These are phyloP conservation scores for Solanum megistacrolobum DNA, from an alignment of 257 asterid species.

Conservation along the genomic window DNA sequence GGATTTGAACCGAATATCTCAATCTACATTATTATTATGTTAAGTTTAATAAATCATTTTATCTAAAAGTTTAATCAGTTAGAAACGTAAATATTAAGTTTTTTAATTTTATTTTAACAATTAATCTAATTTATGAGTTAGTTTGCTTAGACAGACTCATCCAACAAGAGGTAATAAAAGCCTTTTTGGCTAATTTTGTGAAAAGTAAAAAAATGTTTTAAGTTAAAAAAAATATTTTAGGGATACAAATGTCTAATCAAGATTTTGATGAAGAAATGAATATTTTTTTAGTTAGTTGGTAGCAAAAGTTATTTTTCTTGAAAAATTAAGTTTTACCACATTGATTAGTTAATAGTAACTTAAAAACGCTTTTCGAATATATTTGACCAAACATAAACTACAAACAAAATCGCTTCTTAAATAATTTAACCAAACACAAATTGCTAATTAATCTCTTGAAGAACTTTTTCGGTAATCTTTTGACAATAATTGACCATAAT, in stretches of 20 bases:
- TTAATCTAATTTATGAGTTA: neutral
- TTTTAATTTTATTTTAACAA: neutral
- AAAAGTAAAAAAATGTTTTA: neutral
- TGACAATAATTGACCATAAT: too few species aligned
- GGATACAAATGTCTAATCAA: neutral
- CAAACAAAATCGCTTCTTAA: neutral
- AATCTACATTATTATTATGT: neutral
- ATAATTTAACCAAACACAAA: neutral
- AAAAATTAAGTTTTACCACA: neutral
- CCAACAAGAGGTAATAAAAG: neutral
- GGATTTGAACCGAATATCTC: neutral
- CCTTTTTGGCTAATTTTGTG: neutral
- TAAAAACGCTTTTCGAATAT: neutral
- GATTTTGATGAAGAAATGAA: neutral
- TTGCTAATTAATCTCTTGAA: neutral
- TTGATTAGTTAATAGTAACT: neutral
- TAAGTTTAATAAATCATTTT: neutral
- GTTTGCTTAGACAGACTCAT: neutral
- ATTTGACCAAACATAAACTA: neutral
- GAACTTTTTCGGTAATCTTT: neutral
- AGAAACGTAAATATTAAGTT: neutral
- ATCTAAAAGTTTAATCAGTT: neutral
- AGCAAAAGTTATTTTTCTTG: neutral
- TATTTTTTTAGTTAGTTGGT: neutral
- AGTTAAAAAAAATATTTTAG: neutral